Evolutionary conservation across 306 rosid genomes (phyloP).

Genomic region (Casuarina cunninghamiana): DNA sequence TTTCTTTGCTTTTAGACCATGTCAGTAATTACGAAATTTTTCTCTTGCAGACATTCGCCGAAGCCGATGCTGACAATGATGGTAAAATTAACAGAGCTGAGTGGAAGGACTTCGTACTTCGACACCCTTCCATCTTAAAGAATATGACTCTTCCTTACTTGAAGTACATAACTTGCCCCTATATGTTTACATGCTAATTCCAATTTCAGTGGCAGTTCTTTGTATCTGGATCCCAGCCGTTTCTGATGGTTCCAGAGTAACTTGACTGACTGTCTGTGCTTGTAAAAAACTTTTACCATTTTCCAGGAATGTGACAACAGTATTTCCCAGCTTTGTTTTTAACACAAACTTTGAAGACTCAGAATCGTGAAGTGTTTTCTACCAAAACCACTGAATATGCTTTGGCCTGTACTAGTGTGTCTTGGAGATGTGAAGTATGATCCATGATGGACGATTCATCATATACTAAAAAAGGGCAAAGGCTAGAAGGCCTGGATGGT

Average conservation of each 20-base stretch:
- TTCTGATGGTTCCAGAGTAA: no score
- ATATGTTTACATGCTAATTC: not conserved
- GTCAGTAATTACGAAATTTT: slow-evolving; percentile 4
- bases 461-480: not conserved
- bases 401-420: no score
- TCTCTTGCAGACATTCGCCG: slow-evolving; percentile 63
- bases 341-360: slow-evolving; percentile 47
- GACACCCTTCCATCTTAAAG: slow-evolving; percentile 62
- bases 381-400: no score
- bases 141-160: slow-evolving; percentile 90
- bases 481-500: not conserved
- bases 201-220: not conserved
- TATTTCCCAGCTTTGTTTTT: slow-evolving; percentile 61
- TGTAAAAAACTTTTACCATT: not conserved
- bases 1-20: not conserved
- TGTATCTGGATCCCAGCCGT: not conserved
- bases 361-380: slow-evolving; percentile 12
- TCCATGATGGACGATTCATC: not conserved
- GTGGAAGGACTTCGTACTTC: slow-evolving; percentile 64
- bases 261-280: no score
- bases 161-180: slow-evolving; percentile 46
- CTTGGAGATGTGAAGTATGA: not conserved
- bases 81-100: slow-evolving; percentile 76
- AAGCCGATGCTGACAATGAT: slow-evolving; percentile 66
- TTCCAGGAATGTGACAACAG: slow-evolving; percentile 54